These are phyloP conservation scores for Pyricularia sp. DNA, from an alignment of 2,329 filamentous ascomycete species.

Conservation along the genomic window DNA sequence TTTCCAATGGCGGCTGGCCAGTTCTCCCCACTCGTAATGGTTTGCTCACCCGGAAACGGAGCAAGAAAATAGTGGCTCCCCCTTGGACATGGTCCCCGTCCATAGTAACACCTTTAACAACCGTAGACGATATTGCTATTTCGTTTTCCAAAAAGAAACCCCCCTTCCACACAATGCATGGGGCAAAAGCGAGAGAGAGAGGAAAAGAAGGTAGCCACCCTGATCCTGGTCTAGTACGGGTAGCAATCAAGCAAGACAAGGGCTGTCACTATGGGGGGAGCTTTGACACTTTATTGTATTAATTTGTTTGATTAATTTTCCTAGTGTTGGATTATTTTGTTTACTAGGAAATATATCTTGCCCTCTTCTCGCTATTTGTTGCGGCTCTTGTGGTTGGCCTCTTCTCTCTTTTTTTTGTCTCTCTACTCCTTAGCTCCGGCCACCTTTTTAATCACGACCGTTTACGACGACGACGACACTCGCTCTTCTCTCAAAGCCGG, in stretches of 20 bases:
- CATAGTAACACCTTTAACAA: not conserved
- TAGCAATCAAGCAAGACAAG: not conserved
- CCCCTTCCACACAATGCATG: not conserved
- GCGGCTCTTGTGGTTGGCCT: not conserved
- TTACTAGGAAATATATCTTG: not conserved
- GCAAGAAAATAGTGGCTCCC: not conserved
- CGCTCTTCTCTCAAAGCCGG: not conserved
- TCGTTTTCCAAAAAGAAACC: not conserved
- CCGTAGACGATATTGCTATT: not conserved
- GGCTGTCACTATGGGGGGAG: not conserved
- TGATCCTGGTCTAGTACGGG: not conserved
- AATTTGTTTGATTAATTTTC: not conserved
- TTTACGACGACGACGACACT: not conserved
- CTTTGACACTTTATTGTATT: not conserved
- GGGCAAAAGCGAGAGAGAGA: no score
- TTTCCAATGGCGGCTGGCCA: no score
- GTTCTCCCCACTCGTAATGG: not conserved
- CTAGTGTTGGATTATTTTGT: not conserved
- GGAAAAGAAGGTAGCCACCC: not conserved
- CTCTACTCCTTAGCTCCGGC: not conserved
- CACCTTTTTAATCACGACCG: not conserved
- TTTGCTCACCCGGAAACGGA: not conserved
- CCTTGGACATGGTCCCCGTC: not conserved
- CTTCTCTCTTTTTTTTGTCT: not conserved
- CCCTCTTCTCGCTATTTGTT: not conserved